Evolutionary conservation across 306 rosid genomes (phyloP).

Genomic region (Gastrolobium bilobum): DNA sequence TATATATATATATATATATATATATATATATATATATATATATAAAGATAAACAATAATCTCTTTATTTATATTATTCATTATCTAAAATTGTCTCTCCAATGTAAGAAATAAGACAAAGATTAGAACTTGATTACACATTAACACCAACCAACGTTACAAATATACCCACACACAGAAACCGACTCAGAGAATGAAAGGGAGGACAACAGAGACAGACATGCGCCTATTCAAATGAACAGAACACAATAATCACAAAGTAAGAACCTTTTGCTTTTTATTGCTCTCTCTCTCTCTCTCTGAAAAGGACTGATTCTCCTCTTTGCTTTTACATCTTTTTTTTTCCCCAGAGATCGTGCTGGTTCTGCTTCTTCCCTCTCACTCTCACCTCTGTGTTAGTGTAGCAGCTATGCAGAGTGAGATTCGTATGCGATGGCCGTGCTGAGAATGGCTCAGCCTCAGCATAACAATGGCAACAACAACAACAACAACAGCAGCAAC

Average conservation of each 20-base stretch:
- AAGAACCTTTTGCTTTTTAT: conserved; percentile 48
- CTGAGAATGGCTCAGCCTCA: conserved; percentile 70
- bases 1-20: too few relatives aligned
- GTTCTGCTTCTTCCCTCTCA: not conserved
- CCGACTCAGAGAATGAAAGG: not conserved
- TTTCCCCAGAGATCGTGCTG: conserved; percentile 26
- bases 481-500: conserved; percentile 41
- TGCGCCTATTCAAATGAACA: conserved; percentile 35
- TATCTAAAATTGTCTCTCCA: too few relatives aligned
- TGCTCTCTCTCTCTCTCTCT: not conserved
- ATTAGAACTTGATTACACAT: not conserved
- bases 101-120: too few relatives aligned
- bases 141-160: not conserved
- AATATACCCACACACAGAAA: not conserved
- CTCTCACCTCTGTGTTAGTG: conserved; percentile 3
- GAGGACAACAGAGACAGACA: conserved; percentile 33
- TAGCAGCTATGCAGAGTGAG: conserved; percentile 43
- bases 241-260: conserved; percentile 15
- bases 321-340: not conserved
- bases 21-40: too few relatives aligned
- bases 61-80: too few relatives aligned
- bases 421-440: conserved; percentile 58
- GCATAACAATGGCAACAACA: conserved; percentile 51
- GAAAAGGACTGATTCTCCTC: conserved; percentile 32
- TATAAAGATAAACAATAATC: too few relatives aligned